These are phyloP conservation scores for Nothomitra cinnamomea DNA, from an alignment of 2,329 filamentous ascomycete genomes.

Conservation along the genomic window DNA sequence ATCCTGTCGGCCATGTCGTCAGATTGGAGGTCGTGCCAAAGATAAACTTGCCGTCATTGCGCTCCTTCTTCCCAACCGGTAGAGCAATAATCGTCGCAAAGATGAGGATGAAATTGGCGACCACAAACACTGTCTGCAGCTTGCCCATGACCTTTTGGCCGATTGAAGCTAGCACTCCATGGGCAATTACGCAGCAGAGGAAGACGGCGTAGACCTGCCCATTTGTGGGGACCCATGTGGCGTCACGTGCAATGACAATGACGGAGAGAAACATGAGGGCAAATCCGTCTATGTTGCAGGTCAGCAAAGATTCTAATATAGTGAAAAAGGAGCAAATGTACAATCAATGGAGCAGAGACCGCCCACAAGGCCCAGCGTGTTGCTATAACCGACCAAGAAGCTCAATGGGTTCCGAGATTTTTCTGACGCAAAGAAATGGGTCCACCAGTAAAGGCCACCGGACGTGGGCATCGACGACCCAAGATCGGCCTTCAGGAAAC, in stretches of 20 bases:
- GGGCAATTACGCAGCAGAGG: conserved; percentile 33
- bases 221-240: conserved; percentile 36
- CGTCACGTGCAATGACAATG: conserved; percentile 22
- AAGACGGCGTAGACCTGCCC: conserved; percentile 41
- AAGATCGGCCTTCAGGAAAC: conserved; percentile 25
- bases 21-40: conserved; percentile 39
- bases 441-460: conserved; percentile 42
- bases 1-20: conserved; percentile 39
- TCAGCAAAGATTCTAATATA: neutral
- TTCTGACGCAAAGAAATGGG: conserved; percentile 39
- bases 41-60: conserved; percentile 32
- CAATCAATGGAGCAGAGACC: conserved; percentile 45
- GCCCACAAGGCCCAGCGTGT: conserved; percentile 42
- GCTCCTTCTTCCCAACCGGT: conserved; percentile 29
- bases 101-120: conserved; percentile 38
- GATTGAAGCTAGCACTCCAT: conserved; percentile 36
- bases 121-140: conserved; percentile 38
- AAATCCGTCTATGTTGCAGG: conserved; percentile 24
- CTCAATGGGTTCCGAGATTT: conserved; percentile 39
- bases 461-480: conserved; percentile 39
- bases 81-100: conserved; percentile 38
- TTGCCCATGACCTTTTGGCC: conserved; percentile 40
- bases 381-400: conserved; percentile 43
- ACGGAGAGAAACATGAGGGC: conserved; percentile 41
- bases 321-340: conserved; percentile 11